These are phyloP conservation scores for Vitis labrusca DNA, from an alignment of 164 flowering plant species.

Conservation along the genomic window DNA sequence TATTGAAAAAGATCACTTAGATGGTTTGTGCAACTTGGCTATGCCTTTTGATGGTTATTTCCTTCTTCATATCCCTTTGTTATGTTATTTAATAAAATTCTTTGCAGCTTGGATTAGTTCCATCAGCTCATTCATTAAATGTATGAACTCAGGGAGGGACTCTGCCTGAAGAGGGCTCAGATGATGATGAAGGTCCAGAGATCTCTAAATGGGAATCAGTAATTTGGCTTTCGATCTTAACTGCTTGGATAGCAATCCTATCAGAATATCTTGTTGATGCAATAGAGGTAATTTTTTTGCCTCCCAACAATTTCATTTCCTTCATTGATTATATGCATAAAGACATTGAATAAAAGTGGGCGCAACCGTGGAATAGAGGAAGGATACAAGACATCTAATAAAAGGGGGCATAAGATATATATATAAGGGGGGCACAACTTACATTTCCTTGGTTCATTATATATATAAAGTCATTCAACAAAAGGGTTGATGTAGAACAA, in stretches of 20 bases:
- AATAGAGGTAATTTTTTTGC: conserved; percentile 38
- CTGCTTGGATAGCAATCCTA: conserved; percentile 61
- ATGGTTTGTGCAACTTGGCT: too few relatives aligned
- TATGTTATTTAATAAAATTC: neutral
- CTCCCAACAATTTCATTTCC: too few relatives aligned
- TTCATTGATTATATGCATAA: too few relatives aligned
- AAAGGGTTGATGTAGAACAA: too few relatives aligned
- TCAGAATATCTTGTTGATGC: conserved; percentile 67
- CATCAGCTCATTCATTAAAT: neutral
- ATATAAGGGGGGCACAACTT: too few relatives aligned
- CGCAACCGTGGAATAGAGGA: too few relatives aligned
- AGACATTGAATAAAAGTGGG: too few relatives aligned
- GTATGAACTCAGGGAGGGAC: conserved; percentile 31
- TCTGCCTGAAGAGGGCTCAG: conserved; percentile 29
- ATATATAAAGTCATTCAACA: too few relatives aligned
- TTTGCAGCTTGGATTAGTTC: neutral
- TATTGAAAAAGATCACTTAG: too few relatives aligned
- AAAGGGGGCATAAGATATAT: too few relatives aligned
- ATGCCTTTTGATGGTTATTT: neutral
- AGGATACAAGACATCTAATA: too few relatives aligned
- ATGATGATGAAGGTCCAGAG: conserved; percentile 59
- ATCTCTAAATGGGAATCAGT: conserved; percentile 65
- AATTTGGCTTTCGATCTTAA: conserved; percentile 58
- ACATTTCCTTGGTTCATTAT: too few relatives aligned
- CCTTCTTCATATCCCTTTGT: neutral